These are phyloP conservation scores for Calonectria fujianensis DNA, from an alignment of 2,329 filamentous ascomycete genomes.

Conservation along the genomic window DNA sequence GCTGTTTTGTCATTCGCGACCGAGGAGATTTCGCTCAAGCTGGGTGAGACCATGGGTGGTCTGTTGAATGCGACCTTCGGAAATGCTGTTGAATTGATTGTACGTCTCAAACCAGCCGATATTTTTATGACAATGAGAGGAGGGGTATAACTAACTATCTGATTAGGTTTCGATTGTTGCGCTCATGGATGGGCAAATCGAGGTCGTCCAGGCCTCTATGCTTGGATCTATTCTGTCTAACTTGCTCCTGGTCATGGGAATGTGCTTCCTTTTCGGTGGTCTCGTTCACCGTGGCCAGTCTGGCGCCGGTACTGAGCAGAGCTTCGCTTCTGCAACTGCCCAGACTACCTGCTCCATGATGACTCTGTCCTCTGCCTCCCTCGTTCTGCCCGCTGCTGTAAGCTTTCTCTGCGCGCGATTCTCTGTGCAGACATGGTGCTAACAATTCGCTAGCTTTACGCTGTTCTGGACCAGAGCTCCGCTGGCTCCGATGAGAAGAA, in stretches of 20 bases:
- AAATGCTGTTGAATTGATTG: constrained; percentile 87
- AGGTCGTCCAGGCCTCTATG: constrained; percentile 99
- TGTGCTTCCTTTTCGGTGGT: constrained; percentile 87
- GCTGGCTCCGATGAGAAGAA: constrained; percentile 64
- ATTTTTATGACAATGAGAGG: not conserved
- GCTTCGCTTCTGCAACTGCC: constrained; percentile 84
- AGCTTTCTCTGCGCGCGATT: constrained; percentile 44
- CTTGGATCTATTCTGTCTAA: constrained; percentile 97
- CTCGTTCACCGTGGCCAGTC: constrained; percentile 75
- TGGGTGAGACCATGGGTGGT: constrained; percentile 84
- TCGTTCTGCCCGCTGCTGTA: constrained; percentile 85
- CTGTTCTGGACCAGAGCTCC: constrained; percentile 71
- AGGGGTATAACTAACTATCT: constrained; percentile 38
- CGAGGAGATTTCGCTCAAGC: constrained; percentile 82
- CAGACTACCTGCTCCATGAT: constrained; percentile 86
- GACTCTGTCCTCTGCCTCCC: constrained; percentile 84
- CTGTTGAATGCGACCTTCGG: constrained; percentile 86
- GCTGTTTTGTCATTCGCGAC: constrained; percentile 85
- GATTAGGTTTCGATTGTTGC: constrained; percentile 92
- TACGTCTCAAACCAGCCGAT: constrained; percentile 60
- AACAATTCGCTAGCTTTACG: constrained; percentile 73
- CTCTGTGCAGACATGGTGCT: constrained; percentile 38
- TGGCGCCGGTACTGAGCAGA: constrained; percentile 79
- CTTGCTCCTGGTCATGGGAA: constrained; percentile 88
- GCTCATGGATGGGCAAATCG: constrained; percentile 88